Conservation (phyloP, 345 rosid species). For the Corymbia maculata region DNA sequence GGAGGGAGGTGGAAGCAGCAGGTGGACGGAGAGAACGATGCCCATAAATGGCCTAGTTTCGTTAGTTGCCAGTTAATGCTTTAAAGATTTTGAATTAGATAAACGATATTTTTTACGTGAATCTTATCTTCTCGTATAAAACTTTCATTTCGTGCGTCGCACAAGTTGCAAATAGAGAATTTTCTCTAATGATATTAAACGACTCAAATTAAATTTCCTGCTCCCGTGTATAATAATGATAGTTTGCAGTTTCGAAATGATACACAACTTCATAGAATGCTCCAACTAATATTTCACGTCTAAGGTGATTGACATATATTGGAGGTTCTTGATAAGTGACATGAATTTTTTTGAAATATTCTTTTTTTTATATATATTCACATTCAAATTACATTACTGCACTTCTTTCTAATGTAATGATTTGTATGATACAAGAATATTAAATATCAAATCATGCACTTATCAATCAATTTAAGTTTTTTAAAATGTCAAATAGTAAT, state of each 20-base stretch:
- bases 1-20: background rate
- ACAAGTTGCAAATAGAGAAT: background rate
- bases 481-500: accelerated
- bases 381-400: too few relatives aligned
- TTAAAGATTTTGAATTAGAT: background rate
- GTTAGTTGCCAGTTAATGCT: background rate
- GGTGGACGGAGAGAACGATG: background rate
- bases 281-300: background rate
- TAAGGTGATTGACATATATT: accelerated
- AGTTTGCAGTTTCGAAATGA: background rate
- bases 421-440: accelerated
- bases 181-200: background rate
- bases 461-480: accelerated
- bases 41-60: background rate
- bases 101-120: background rate
- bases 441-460: background rate
- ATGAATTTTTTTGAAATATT: too few relatives aligned
- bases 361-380: too few relatives aligned
- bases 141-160: background rate
- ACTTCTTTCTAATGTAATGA: background rate
- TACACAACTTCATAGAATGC: background rate
- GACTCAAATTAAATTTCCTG: background rate
- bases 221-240: background rate
- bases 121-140: background rate
- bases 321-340: accelerated